Base-by-base conservation (phyloP, 1,139 yeast genomes). In the Suhomyces ambrosiae region DNA sequence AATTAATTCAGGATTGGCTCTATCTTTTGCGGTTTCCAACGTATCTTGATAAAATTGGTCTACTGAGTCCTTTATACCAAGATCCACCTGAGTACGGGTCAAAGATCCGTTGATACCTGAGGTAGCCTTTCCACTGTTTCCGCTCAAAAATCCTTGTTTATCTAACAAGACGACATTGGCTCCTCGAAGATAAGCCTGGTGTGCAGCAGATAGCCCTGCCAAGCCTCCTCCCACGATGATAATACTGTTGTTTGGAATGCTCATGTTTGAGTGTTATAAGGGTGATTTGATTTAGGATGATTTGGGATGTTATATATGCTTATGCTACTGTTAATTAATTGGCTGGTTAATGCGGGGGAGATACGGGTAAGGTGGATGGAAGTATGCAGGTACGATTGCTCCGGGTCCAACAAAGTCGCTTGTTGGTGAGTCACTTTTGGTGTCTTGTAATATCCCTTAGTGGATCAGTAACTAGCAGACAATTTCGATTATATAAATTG, bases 61-160 rank as follows among this genome's bases (percentile, higher is more conserved):
- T 2, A 76, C 76, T 2, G 81, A 66, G 53, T 86, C 95, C 14
- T 58, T 53, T 28, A 82, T 73, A 4, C 67, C 56, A 27, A 72
- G 60, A 17, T 63, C 52, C 15, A 69, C 62, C 54, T 86, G 92
- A 1, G 88, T 76, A 13, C 75, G 55, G 0, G 94, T 82, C 24
- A 73, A 65, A 1, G 87, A 80, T 13, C 92, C 95, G 57, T 84
- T 86, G 49, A 86, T 86, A 16, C 95, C 95, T 14, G 87, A 79
- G 0, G 90, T 82, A 1, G 95, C 95, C 57, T 84, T 83, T 18
- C 86, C 81, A 26, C 90, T 82, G 54, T 85, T 86, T 4, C 95
- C 95, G 40, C 90, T 86, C 27, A 83, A 65, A 48, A 77, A 76
- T 10, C 79, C 72, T 36, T 76, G 79, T 50, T 83, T 83, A 46